Evolutionary conservation across 345 rosid species (phyloP), one percentile per base, ranked within the genome.

Genomic region (Eutrema heterophyllum): DNA sequence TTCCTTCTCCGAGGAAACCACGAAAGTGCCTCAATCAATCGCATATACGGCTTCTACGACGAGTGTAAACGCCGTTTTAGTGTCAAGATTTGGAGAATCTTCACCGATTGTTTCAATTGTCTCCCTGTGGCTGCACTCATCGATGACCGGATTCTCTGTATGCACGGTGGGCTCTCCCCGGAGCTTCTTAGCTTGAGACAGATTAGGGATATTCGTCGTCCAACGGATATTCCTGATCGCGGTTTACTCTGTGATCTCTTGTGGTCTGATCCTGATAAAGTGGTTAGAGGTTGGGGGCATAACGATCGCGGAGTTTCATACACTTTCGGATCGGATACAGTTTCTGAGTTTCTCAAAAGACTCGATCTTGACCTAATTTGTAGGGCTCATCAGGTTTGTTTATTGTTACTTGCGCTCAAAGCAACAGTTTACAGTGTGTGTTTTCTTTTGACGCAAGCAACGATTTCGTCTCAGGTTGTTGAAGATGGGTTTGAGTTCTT

Each of bases 161-260:
- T 90, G 97, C 98, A 90, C 21, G 97, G 96, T 30, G 97, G 98
- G 29, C 87, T 93, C 57, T 93, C 97, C 24, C 98, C 97, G 0
- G 97, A 90, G 21, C 79, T 90, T 53, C 70, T 33, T 68, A 71
- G 67, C 63, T 84, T 93, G 78, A 83, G 89, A 64, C 92, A 86
- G 81, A 90, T 90, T 49, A 82, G 86, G 54, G 84, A 78, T 64
- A 77, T 93, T 67, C 84, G 79, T 16, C 88, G 98, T 59, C 97
- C 98, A 1, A 82, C 84, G 3, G 93, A 90, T 79, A 85, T 92
- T 16, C 96, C 97, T 32, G 93, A 86, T 18, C 80, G 78, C n/a
- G 98, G 97, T 54, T 82, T 93, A 78, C 97, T 93, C 5, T 90
- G 96, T 66, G 93, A 93, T 85, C 96, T 93, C 62, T 83, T 93